Conservation (phyloP, 2,329 filamentous ascomycete species). For the Bipolaris sorokiniana region DNA sequence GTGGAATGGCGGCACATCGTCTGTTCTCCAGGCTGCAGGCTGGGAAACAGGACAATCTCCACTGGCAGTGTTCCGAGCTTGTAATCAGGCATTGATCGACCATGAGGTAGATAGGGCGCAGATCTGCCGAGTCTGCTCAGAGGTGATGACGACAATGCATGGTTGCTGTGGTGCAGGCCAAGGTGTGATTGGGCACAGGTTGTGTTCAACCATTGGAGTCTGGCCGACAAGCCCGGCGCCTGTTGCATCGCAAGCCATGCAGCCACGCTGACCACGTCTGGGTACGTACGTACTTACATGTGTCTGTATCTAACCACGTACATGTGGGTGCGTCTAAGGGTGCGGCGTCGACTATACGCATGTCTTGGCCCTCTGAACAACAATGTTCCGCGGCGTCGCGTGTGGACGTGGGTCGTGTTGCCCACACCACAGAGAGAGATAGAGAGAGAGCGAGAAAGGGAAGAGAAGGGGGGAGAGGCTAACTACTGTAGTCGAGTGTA, state of each 20-base stretch:
- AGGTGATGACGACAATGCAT: conserved; percentile 17
- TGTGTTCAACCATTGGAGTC: conserved; percentile 8
- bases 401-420: background rate
- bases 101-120: conserved; percentile 14
- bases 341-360: conserved; percentile 47
- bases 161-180: conserved; percentile 3
- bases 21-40: conserved; percentile 16
- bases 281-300: no score
- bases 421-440: background rate
- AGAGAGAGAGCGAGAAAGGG: no score
- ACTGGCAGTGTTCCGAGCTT: conserved; percentile 7
- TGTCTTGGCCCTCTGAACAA: conserved; percentile 38
- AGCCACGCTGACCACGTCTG: conserved; percentile 24
- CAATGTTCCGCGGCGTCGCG: conserved; percentile 40
- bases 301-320: no score
- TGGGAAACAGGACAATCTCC: conserved; percentile 20
- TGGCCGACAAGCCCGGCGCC: background rate
- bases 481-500: no score
- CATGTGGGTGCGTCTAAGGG: conserved; percentile 20
- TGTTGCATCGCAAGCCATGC: conserved; percentile 14
- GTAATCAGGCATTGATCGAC: conserved; percentile 24
- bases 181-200: conserved; percentile 4
- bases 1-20: conserved; percentile 28
- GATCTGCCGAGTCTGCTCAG: conserved; percentile 23
- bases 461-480: no score